Base-by-base conservation (phyloP, 2,329 filamentous ascomycete genomes). In the Claviceps purpurea region DNA sequence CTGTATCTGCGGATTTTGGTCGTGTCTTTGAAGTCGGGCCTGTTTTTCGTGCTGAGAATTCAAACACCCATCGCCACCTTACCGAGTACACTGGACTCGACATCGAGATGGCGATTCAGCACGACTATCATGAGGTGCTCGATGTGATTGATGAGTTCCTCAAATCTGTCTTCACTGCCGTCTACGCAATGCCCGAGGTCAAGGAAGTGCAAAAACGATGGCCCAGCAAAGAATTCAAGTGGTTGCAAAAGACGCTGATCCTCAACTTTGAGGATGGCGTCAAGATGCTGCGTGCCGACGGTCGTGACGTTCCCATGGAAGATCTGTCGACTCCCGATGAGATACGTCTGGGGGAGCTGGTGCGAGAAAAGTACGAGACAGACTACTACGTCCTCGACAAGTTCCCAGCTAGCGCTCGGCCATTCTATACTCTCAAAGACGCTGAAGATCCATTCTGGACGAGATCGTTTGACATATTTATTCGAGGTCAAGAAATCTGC, bases 361-460 rank as follows among this genome's bases (percentile, higher is more conserved):
- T 96, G 61, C 91, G 87, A 69, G 81, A 94, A 63, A 89, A 90
- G 70, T 93, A 85, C 62, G 75, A 80, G 52, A 94, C 90, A 0
- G 90, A 96, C 61, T 95, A 94, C 71, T 96, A 93, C 68, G 85
- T 96, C 56, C 77, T 96, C 42, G 90, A 96, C 75, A 95, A 94
- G 63, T 96, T 96, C 72, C 90, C 90, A 1, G 73, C 80, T 22
- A 84, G 81, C 6, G 90, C 87, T 2, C 81, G 90, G 44, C 90
- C 90, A 0, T 95, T 96, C 69, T 95, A 96, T 64, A 88, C 90
- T 1, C 90, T 95, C 78, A 84, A 84, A 30, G 87, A 95, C 56
- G 78, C 84, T 1, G 73, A 83, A 16, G 80, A 94, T 61, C 73
- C 79, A 13, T 74, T 77, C 38, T 81, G 82, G 65, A 96, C 90